Conservation (phyloP, 768 basidiomycete species). For the Crassisporium funariophilum region DNA sequence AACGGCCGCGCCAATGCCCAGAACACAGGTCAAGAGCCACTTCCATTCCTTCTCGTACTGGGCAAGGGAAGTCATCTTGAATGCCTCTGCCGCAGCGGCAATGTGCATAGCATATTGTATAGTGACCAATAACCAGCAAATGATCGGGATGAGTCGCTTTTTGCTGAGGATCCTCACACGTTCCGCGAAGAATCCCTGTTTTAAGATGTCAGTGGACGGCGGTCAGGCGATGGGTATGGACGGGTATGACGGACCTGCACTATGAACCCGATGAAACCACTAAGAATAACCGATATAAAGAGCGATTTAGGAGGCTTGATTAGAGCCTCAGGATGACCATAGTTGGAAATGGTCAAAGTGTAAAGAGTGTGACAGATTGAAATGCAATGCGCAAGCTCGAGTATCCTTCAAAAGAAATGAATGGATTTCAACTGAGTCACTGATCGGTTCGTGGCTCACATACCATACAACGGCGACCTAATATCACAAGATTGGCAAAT, state of each 20-base stretch:
- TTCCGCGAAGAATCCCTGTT: slow-evolving; percentile 7
- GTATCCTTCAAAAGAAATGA: no score
- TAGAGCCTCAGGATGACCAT: slow-evolving; percentile 1
- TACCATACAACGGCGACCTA: slow-evolving; percentile 9
- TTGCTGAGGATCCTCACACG: slow-evolving; percentile 4
- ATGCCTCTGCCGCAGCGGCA: not conserved
- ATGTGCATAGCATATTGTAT: not conserved
- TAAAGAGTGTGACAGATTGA: slow-evolving; percentile 9
- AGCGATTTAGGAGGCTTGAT: slow-evolving; percentile 2
- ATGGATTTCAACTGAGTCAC: no score
- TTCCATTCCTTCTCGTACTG: slow-evolving; percentile 3
- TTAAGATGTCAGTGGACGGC: not conserved
- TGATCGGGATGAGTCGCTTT: not conserved
- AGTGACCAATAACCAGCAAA: slow-evolving; percentile 3
- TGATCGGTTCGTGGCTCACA: no score
- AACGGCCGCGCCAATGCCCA: not conserved
- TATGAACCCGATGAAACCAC: slow-evolving; percentile 5
- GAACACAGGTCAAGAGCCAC: not conserved
- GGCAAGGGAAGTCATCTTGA: slow-evolving; percentile 1
- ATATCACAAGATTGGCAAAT: not conserved
- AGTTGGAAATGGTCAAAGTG: slow-evolving; percentile 1
- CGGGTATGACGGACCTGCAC: slow-evolving; percentile 9
- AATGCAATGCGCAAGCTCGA: slow-evolving; percentile 11
- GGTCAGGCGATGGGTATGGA: not conserved
- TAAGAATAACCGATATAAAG: slow-evolving; percentile 1